phyloP scores from a whole-genome alignment of 495 filamentous ascomycete genomes.

The Penicillium samsonianum region DNA sequence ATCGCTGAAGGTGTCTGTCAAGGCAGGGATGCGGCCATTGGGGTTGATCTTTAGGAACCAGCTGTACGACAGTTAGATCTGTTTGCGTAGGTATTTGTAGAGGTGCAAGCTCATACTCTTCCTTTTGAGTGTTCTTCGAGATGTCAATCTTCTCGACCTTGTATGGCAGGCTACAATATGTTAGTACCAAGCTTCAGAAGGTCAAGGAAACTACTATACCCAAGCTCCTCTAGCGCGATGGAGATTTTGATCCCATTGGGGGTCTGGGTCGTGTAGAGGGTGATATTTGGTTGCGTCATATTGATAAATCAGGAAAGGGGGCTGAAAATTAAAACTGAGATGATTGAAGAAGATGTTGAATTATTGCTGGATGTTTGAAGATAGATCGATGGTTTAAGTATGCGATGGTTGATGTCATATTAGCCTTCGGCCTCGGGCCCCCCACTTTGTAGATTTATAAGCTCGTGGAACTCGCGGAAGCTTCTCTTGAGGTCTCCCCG shows the following conservation, averaged over 20 bases:
- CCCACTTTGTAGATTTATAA: conserved; percentile 11
- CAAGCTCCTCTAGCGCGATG: conserved; percentile 87
- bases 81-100: background rate
- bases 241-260: conserved; percentile 72
- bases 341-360: background rate
- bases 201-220: conserved; percentile 31
- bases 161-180: conserved; percentile 54
- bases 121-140: conserved; percentile 73
- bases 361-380: background rate
- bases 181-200: conserved; percentile 17
- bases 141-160: conserved; percentile 68
- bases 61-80: conserved; percentile 21
- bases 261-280: conserved; percentile 53
- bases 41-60: conserved; percentile 95
- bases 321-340: background rate
- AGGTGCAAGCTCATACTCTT: conserved; percentile 50
- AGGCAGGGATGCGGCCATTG: conserved; percentile 91
- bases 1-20: conserved; percentile 75
- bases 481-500: background rate
- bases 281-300: conserved; percentile 45
- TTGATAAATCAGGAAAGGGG: conserved; percentile 11
- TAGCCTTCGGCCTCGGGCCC: background rate
- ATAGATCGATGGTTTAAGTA: conserved; percentile 6
- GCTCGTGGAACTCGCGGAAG: background rate
- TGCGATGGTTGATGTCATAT: background rate